A percentile compares a stretch with the other conserved stretches of the same genome.
phyloP scores from a whole-genome alignment of 2,329 filamentous ascomycete genomes.

The Beauveria bassiana region DNA sequence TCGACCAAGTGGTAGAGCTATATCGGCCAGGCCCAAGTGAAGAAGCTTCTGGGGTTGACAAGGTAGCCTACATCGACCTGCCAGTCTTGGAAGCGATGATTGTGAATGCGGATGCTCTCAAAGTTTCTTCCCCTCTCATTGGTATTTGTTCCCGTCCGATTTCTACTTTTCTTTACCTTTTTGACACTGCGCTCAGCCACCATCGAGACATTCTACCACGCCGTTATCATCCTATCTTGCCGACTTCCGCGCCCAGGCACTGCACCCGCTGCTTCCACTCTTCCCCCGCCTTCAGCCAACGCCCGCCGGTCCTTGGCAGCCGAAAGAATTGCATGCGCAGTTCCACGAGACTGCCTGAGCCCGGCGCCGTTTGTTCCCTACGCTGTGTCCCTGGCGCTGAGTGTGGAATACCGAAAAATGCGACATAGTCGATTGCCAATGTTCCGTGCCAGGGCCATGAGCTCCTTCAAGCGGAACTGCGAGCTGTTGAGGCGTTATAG shows the following conservation, averaged over 20 bases:
- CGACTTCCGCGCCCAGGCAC: conserved; percentile 39
- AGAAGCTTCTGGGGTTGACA: conserved; percentile 31
- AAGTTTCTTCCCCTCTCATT: conserved; percentile 40
- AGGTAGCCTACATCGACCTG: conserved; percentile 42
- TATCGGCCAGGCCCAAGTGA: conserved; percentile 47
- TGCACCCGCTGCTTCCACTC: conserved; percentile 31
- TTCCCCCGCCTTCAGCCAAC: conserved; percentile 42
- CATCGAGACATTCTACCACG: conserved; percentile 56
- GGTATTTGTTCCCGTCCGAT: conserved; percentile 27
- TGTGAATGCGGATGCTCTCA: conserved; percentile 43
- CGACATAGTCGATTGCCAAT: conserved; percentile 51
- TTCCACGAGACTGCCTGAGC: conserved; percentile 42
- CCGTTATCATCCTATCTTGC: conserved; percentile 55
- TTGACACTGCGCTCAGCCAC: conserved; percentile 35
- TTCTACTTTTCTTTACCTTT: background rate
- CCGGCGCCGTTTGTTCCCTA: conserved; percentile 55
- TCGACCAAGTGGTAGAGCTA: conserved; percentile 52
- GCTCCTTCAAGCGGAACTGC: conserved; percentile 47
- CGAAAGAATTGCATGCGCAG: conserved; percentile 48
- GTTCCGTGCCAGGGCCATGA: conserved; percentile 48
- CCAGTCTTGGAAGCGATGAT: conserved; percentile 52
- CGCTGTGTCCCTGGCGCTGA: conserved; percentile 52
- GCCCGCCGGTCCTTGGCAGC: conserved; percentile 50
- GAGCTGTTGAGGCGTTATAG: conserved; percentile 44
- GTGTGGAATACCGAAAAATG: conserved; percentile 57